A percentile compares a stretch with the other conserved stretches of the same genome.
phyloP scores from a whole-genome alignment of 805 yeast species.

The Sugiyamaella mastotermitis region DNA sequence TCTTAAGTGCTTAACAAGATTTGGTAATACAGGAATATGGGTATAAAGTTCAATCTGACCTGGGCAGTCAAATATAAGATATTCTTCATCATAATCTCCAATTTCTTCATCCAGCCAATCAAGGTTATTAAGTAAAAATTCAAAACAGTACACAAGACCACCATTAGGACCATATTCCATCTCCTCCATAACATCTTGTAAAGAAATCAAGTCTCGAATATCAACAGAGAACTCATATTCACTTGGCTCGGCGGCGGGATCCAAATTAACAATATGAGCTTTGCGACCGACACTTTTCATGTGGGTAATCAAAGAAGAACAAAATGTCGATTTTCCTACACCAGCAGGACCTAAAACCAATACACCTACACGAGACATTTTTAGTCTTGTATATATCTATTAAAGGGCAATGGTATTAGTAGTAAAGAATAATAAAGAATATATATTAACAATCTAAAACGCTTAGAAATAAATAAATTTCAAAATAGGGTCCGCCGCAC shows the following conservation, averaged over 20 bases:
- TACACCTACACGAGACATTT: slow-evolving; percentile 92
- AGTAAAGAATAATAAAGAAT: too few species aligned
- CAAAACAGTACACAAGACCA: slow-evolving; percentile 88
- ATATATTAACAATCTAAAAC: too few species aligned
- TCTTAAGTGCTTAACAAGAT: slow-evolving; percentile 78
- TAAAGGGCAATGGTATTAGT: too few species aligned
- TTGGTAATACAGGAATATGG: slow-evolving; percentile 89
- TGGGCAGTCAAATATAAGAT: slow-evolving; percentile 90
- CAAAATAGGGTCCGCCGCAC: too few species aligned
- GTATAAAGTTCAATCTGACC: slow-evolving; percentile 95
- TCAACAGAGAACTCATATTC: slow-evolving; percentile 91
- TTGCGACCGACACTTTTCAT: slow-evolving; percentile 88
- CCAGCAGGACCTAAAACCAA: slow-evolving; percentile 97
- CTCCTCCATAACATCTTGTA: slow-evolving; percentile 95
- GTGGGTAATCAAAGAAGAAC: slow-evolving; percentile 78
- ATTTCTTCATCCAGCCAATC: slow-evolving; percentile 98
- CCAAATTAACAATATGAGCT: slow-evolving; percentile 90
- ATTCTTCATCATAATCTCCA: slow-evolving; percentile 93
- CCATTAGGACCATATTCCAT: slow-evolving; percentile 93
- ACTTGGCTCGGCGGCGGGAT: slow-evolving; percentile 94
- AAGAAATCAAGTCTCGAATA: slow-evolving; percentile 80
- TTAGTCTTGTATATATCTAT: too few species aligned
- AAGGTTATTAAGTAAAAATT: slow-evolving; percentile 73
- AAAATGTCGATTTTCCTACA: slow-evolving; percentile 91
- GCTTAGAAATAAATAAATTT: too few species aligned